Conservation (phyloP, 192 early-diverging fungal species). For the Podila horticola region DNA sequence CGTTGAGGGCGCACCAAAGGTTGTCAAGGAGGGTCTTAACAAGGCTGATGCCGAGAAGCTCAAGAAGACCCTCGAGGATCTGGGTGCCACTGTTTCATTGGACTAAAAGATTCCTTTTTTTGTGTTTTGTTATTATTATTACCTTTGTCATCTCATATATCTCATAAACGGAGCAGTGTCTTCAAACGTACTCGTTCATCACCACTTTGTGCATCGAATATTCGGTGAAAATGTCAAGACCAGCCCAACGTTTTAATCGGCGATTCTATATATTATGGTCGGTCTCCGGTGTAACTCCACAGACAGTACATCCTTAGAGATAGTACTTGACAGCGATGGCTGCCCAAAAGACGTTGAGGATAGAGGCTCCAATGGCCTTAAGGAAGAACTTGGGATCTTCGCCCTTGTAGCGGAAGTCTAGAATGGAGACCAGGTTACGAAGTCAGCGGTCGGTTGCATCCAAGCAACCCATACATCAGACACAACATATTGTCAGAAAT, state of each 20-base stretch:
- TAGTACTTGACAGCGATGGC: constrained; percentile 22
- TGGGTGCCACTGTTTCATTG: constrained; percentile 94
- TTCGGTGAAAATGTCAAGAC: too few species aligned
- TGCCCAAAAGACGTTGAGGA: constrained; percentile 38
- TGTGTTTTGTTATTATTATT: constrained; percentile 2
- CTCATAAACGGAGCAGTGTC: background rate
- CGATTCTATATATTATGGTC: background rate
- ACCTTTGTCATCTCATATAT: background rate
- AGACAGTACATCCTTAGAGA: background rate
- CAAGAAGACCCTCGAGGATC: constrained; percentile 91
- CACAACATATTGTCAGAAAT: background rate
- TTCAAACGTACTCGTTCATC: too few species aligned
- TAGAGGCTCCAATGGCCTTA: constrained; percentile 16
- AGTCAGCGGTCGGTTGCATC: background rate
- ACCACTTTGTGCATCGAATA: too few species aligned
- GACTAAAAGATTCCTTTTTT: constrained; percentile 70
- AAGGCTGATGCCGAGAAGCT: constrained; percentile 99
- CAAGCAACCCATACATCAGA: background rate
- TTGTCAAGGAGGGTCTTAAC: constrained; percentile 86
- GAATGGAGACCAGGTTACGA: background rate
- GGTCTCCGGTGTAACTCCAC: background rate
- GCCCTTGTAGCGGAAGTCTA: constrained; percentile 33
- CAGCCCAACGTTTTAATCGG: too few species aligned
- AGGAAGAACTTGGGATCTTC: constrained; percentile 29
- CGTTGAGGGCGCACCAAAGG: constrained; percentile 97